These are phyloP conservation scores for Prasinococcaceae sp. DNA, from an alignment of 139 green algal genomes.

Conservation along the genomic window DNA sequence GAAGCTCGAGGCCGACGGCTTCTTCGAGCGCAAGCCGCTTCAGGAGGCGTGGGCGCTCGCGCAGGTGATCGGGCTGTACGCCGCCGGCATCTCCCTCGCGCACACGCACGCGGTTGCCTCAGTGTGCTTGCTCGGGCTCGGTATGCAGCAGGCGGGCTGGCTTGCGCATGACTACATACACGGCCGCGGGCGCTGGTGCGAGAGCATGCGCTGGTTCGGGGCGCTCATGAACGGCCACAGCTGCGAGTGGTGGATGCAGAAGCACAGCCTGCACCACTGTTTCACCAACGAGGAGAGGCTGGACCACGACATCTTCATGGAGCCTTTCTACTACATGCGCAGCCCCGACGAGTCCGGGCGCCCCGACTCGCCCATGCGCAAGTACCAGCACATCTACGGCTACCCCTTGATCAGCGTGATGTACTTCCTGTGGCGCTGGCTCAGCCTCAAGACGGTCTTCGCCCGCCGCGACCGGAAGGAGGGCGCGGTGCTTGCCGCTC, in stretches of 20 bases:
- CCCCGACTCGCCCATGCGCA: slow-evolving; percentile 13
- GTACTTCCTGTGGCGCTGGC: slow-evolving; percentile 22
- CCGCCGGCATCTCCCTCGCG: slow-evolving; percentile 6
- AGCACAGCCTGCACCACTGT: slow-evolving; percentile 24
- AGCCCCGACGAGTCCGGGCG: slow-evolving; percentile 2
- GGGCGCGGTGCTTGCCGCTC: slow-evolving; percentile 3
- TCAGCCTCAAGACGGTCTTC: not conserved
- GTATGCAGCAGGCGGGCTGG: slow-evolving; percentile 24
- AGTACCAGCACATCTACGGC: slow-evolving; percentile 25
- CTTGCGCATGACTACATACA: slow-evolving; percentile 26
- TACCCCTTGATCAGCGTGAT: slow-evolving; percentile 19
- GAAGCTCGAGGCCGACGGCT: slow-evolving; percentile 19
- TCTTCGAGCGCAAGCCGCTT: slow-evolving; percentile 13
- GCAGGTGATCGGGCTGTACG: slow-evolving; percentile 19
- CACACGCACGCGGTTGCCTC: slow-evolving; percentile 7
- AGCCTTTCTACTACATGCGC: slow-evolving; percentile 22
- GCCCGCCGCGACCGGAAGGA: slow-evolving; percentile 11
- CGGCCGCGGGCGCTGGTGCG: slow-evolving; percentile 17
- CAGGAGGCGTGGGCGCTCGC: slow-evolving; percentile 16
- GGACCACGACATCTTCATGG: slow-evolving; percentile 20
- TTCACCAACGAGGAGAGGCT: slow-evolving; percentile 25
- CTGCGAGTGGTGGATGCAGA: slow-evolving; percentile 22
- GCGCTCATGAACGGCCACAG: slow-evolving; percentile 20
- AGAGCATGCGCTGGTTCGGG: slow-evolving; percentile 12
- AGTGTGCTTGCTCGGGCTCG: slow-evolving; percentile 10